Base-by-base conservation (phyloP, 2,329 filamentous ascomycete genomes). In the Proliferodiscus dingleyae region DNA sequence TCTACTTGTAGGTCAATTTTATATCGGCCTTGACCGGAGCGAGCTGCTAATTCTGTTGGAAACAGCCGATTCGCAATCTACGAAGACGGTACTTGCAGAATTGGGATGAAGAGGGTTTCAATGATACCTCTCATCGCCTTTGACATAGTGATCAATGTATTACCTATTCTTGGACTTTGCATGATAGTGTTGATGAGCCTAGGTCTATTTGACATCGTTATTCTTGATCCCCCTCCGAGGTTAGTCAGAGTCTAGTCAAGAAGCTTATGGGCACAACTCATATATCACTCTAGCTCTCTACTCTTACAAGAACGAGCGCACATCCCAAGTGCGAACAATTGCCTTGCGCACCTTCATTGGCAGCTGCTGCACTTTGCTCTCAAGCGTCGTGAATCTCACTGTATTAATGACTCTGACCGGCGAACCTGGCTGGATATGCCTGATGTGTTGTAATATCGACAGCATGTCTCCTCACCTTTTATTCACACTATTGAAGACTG, bases 391-490 rank as follows among this genome's bases (percentile, higher is more conserved):
- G 76, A 84, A 84, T 57, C 62, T 84, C 2, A 72, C 73, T 3
- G 70, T 83, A 0, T 63, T 83, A 1, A 74, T 80, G 68, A 70
- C 69, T 1, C 69, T 83, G 2, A 64, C 77, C 19, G 80, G 80
- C 10, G 80, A 83, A 57, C 78, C 75, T 2, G 80, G 75, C 3
- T 84, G 80, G 79, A 71, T 84, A 2, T 84, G 79, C 53, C 69
- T 84, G 3, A 78, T 81, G 67, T 79, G 77, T 56, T 85, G 80
- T 58, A 83, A 83, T 56, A 70, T 72, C 50, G 80, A 84, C 58
- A 74, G 78, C 80, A 62, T 57, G 71, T 64, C 21, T 23, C 47
- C 15, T 13, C 26, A 22, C 11, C 29, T 23, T 18, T 3, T 24
- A 4, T 23, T 33, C 6, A 16, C 8, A 2, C 22, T 29, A 28